phyloP scores from a whole-genome alignment of 2,329 filamentous ascomycete species.

The Neonectria neomacrospora region DNA sequence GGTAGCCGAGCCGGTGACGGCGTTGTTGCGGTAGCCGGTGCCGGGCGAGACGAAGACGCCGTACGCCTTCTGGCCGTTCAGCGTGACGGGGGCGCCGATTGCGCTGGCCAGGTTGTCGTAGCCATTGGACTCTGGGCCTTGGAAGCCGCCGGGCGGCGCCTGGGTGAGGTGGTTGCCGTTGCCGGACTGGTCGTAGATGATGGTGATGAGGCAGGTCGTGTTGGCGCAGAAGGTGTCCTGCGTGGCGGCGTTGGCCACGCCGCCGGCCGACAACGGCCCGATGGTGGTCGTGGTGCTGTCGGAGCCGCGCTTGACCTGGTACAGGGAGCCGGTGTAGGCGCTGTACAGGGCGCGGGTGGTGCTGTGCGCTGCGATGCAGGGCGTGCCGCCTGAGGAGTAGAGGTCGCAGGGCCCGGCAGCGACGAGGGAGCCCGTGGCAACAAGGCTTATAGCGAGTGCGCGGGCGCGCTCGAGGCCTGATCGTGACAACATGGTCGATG shows the following conservation, averaged over 20 bases:
- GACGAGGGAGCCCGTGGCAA: conserved; percentile 16
- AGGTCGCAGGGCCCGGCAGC: conserved; percentile 67
- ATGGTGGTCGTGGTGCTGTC: conserved; percentile 43
- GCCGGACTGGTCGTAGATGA: conserved; percentile 75
- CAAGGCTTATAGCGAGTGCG: conserved; percentile 37
- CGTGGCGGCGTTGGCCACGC: conserved; percentile 68
- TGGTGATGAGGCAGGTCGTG: conserved; percentile 71
- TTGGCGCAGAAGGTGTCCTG: conserved; percentile 70
- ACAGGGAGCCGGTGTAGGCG: conserved; percentile 63
- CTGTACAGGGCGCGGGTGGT: conserved; percentile 72
- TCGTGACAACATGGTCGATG: conserved; percentile 4
- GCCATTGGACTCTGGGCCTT: conserved; percentile 65
- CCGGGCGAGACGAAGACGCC: conserved; percentile 71
- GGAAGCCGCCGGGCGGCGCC: conserved; percentile 66
- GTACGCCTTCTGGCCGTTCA: conserved; percentile 71
- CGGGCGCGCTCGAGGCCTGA: neutral
- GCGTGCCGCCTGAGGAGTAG: conserved; percentile 66
- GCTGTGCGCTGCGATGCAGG: conserved; percentile 73
- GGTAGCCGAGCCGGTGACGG: conserved; percentile 61
- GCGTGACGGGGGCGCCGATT: conserved; percentile 68
- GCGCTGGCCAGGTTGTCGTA: conserved; percentile 70
- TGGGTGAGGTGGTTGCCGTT: conserved; percentile 70
- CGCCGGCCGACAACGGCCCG: conserved; percentile 64
- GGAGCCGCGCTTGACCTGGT: conserved; percentile 69
- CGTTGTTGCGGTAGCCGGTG: conserved; percentile 72